Percentiles rank a stretch among this genome's conserved stretches.
Evolutionary conservation across 176 grass and related monocot genomes (phyloP).

Genomic region (Triticum turgidum): DNA sequence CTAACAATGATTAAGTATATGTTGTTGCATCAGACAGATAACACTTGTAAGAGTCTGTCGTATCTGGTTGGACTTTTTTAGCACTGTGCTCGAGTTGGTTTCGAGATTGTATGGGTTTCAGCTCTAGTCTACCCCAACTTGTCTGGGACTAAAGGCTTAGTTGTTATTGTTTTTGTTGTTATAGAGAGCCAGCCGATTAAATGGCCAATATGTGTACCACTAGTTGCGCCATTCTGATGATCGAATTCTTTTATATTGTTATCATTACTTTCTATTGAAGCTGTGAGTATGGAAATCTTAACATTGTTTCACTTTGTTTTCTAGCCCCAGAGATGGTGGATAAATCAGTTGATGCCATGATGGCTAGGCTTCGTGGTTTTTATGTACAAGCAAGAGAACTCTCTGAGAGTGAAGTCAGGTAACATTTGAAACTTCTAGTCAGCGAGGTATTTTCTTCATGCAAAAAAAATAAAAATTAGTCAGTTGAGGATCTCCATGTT

Average conservation of each 20-base stretch:
- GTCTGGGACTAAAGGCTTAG: too few relatives aligned
- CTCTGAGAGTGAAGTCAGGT: conserved; percentile 85
- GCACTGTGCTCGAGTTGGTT: too few relatives aligned
- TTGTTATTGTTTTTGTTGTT: too few relatives aligned
- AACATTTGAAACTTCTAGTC: neutral
- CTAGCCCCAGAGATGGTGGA: conserved; percentile 77
- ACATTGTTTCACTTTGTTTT: conserved; percentile 48
- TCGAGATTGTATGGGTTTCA: too few relatives aligned
- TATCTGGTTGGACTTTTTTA: neutral
- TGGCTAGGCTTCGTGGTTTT: conserved; percentile 61
- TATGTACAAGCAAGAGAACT: conserved; percentile 80
- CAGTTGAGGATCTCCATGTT: neutral
- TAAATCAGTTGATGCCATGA: conserved; percentile 57
- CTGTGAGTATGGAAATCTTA: conserved; percentile 11
- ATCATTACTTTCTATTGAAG: neutral
- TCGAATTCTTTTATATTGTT: neutral
- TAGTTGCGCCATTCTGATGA: conserved; percentile 9
- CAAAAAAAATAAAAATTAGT: neutral
- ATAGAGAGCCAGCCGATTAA: neutral
- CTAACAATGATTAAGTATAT: neutral
- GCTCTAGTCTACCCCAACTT: too few relatives aligned
- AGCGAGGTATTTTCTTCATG: neutral
- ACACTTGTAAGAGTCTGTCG: neutral
- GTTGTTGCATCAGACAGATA: neutral
- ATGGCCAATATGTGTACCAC: neutral